These are phyloP conservation scores for Marasmius tenuissimus DNA, from an alignment of 1,284 basidiomycete genomes.

Conservation along the genomic window DNA sequence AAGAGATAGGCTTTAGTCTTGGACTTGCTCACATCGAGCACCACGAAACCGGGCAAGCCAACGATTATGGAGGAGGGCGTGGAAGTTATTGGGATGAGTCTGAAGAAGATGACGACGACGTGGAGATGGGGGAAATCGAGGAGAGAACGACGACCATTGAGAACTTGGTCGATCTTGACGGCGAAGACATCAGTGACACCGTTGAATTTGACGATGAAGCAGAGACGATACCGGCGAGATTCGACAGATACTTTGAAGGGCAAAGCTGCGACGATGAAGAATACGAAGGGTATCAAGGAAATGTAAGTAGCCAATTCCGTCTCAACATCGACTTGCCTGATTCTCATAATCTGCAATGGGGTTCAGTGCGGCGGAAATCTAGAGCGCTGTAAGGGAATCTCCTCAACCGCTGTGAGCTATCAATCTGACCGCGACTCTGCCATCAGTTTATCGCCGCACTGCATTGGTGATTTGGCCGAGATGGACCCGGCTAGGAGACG, in stretches of 20 bases:
- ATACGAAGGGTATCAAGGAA: not conserved
- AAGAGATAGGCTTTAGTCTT: conserved; percentile 26
- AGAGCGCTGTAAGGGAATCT: no score
- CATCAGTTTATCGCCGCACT: not conserved
- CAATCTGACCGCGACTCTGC: not conserved
- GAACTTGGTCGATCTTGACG: not conserved
- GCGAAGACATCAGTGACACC: not conserved
- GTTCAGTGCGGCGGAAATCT: no score
- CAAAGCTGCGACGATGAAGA: not conserved
- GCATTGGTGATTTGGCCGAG: not conserved
- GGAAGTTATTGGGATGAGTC: conserved; percentile 9
- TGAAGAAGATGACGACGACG: conserved; percentile 19
- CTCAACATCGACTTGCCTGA: not conserved
- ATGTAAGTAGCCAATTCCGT: not conserved
- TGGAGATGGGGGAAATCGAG: not conserved
- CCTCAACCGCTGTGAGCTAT: not conserved
- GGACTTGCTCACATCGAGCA: conserved; percentile 38
- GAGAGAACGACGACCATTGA: not conserved
- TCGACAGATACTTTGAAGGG: not conserved
- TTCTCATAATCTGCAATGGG: not conserved
- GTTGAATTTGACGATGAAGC: not conserved
- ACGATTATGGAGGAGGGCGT: conserved; percentile 23
- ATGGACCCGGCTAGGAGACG: not conserved
- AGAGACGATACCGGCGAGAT: not conserved
- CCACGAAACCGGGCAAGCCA: conserved; percentile 29